These are phyloP conservation scores for Phytophthora cajani DNA, from an alignment of 352 stramenopile species.

Conservation along the genomic window DNA sequence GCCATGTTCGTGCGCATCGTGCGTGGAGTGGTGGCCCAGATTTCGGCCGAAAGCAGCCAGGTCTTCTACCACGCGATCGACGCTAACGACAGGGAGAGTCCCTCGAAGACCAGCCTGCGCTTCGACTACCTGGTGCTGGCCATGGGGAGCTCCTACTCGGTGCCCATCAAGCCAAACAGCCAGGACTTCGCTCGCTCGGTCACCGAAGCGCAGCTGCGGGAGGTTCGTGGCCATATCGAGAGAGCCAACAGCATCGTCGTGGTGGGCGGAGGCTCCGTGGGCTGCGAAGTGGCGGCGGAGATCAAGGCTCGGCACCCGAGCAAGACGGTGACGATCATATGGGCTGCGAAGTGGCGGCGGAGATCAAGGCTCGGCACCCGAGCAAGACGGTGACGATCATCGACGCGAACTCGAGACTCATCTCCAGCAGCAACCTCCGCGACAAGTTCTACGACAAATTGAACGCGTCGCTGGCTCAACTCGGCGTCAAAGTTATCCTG, in stretches of 20 bases:
- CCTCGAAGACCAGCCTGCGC: slow-evolving; percentile 32
- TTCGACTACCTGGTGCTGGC: slow-evolving; percentile 78
- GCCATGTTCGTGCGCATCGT: slow-evolving; percentile 45
- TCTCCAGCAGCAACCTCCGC: slow-evolving; percentile 43
- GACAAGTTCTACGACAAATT: slow-evolving; percentile 56
- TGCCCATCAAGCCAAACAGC: slow-evolving; percentile 56
- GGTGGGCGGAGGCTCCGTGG: slow-evolving; percentile 65
- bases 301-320: slow-evolving; percentile 59
- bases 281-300: slow-evolving; percentile 66
- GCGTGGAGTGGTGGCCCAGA: slow-evolving; percentile 42
- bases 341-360: slow-evolving; percentile 64
- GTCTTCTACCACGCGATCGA: slow-evolving; percentile 46
- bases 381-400: slow-evolving; percentile 68
- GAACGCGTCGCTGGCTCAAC: slow-evolving; percentile 33
- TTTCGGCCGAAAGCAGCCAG: slow-evolving; percentile 39
- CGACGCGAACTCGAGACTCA: slow-evolving; percentile 41
- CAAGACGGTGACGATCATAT: slow-evolving; percentile 75
- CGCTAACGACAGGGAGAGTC: slow-evolving; percentile 36
- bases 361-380: slow-evolving; percentile 65
- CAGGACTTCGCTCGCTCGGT: slow-evolving; percentile 31
- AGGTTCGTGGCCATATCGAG: slow-evolving; percentile 49
- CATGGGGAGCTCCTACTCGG: slow-evolving; percentile 61
- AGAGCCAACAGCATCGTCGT: slow-evolving; percentile 56
- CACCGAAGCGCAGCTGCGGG: slow-evolving; percentile 46
- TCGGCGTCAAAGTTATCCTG: slow-evolving; percentile 62